Evolutionary conservation across 352 stramenopile genomes (phyloP).

Genomic region (Pythium brachiatum): DNA sequence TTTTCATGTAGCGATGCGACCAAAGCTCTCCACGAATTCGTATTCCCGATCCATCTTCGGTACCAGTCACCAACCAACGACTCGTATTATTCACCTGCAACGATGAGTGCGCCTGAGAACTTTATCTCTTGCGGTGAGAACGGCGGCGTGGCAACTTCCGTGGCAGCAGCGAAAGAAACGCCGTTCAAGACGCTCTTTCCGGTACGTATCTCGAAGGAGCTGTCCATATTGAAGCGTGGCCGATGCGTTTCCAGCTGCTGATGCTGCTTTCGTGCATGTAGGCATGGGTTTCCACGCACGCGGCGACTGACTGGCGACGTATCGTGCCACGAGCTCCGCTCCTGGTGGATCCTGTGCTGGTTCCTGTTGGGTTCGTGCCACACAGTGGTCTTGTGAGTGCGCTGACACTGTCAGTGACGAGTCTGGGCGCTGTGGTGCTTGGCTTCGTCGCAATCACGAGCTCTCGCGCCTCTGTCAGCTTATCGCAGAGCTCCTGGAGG

Average conservation of each 20-base stretch:
- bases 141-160: not conserved
- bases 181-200: not conserved
- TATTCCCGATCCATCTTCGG: conserved; percentile 33
- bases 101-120: conserved; percentile 21
- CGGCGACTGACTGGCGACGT: conserved; percentile 4
- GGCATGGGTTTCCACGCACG: not conserved
- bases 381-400: conserved; percentile 20
- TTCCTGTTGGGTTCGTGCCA: conserved; percentile 23
- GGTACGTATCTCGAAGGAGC: not conserved
- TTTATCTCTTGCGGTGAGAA: conserved; percentile 17
- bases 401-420: conserved; percentile 24
- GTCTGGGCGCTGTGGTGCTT: conserved; percentile 23
- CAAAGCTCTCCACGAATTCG: not conserved
- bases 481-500: conserved; percentile 8
- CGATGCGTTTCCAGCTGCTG: too few species aligned
- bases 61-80: conserved; percentile 35
- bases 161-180: not conserved
- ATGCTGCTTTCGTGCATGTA: not conserved
- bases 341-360: not conserved
- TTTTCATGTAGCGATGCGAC: not conserved
- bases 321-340: conserved; percentile 10
- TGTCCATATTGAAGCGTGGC: too few species aligned
- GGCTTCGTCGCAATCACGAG: conserved; percentile 14
- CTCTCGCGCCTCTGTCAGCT: not conserved
- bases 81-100: conserved; percentile 21